Percentiles rank a stretch among this genome's conserved stretches.
These are phyloP conservation scores for Vitis riparia DNA, from an alignment of 164 flowering plant genomes.

Conservation along the genomic window DNA sequence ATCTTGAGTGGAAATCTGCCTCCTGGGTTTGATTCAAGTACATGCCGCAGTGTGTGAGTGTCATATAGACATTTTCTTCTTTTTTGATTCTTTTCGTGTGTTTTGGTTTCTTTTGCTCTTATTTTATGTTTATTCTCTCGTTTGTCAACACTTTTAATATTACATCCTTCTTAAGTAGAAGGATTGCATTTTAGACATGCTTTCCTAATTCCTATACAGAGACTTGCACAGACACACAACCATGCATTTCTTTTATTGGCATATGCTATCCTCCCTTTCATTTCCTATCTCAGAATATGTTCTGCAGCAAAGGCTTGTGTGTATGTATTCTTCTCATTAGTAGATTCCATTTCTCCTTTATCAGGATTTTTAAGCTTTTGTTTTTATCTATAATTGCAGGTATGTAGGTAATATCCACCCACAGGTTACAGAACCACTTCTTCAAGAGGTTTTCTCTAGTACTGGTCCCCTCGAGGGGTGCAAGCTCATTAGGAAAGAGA, in stretches of 20 bases:
- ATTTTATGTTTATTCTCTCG: too few species aligned
- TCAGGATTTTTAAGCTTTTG: slow-evolving; percentile 1
- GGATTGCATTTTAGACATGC: too few species aligned
- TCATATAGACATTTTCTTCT: slow-evolving; percentile 23
- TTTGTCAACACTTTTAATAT: too few species aligned
- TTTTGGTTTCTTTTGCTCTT: background rate
- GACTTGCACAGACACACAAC: too few species aligned
- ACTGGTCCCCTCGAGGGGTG: slow-evolving; percentile 97
- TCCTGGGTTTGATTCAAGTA: slow-evolving; percentile 98
- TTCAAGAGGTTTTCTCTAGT: slow-evolving; percentile 90
- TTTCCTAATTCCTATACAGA: too few species aligned
- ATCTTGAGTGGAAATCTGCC: slow-evolving; percentile 99
- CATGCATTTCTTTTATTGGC: too few species aligned
- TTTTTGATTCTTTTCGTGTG: slow-evolving; percentile 4
- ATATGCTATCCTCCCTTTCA: too few species aligned
- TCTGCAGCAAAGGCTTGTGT: background rate
- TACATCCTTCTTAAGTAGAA: too few species aligned
- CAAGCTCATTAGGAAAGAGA: slow-evolving; percentile 93
- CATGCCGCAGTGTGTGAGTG: slow-evolving; percentile 99
- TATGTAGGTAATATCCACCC: slow-evolving; percentile 95
- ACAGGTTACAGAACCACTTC: slow-evolving; percentile 92
- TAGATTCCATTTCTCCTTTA: background rate
- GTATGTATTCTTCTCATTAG: background rate
- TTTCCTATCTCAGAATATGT: too few species aligned
- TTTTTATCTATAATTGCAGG: slow-evolving; percentile 57